A percentile compares a stretch with the other conserved stretches of the same genome.
Conservation (phyloP, 129 eudicot species). For the Mikania micrantha region DNA sequence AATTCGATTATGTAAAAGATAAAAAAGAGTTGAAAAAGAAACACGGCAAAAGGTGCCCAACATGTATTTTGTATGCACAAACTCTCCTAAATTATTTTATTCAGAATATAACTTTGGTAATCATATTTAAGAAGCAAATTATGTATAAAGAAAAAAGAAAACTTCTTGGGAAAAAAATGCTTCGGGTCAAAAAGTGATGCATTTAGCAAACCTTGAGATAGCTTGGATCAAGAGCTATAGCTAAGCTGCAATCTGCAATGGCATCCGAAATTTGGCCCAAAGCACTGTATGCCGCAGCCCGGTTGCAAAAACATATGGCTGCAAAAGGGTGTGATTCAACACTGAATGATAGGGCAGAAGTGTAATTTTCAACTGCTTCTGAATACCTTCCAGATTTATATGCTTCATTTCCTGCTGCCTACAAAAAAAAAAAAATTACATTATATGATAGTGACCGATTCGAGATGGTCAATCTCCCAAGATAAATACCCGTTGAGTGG, state of each 20-base stretch:
- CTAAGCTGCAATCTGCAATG: slow-evolving; percentile 89
- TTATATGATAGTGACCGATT: too few species aligned
- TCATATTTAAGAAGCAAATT: not conserved
- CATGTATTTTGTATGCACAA: not conserved
- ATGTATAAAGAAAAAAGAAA: not conserved
- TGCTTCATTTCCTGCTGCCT: slow-evolving; percentile 94
- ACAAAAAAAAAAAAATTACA: slow-evolving; percentile 8
- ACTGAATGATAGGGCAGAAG: slow-evolving; percentile 66
- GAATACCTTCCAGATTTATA: slow-evolving; percentile 65
- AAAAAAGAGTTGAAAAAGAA: not conserved
- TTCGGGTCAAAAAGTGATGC: not conserved
- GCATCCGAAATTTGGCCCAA: slow-evolving; percentile 78
- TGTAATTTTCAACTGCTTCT: slow-evolving; percentile 82
- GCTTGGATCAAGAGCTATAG: slow-evolving; percentile 77
- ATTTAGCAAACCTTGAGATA: slow-evolving; percentile 65
- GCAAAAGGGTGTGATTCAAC: slow-evolving; percentile 90
- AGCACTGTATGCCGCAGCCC: slow-evolving; percentile 87
- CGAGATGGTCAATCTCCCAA: too few species aligned
- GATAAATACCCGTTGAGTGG: too few species aligned
- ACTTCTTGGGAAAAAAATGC: not conserved
- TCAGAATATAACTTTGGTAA: not conserved
- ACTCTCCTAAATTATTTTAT: not conserved
- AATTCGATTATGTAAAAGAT: not conserved
- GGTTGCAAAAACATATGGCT: slow-evolving; percentile 86
- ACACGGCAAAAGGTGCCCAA: not conserved